A percentile compares a stretch with the other conserved stretches of the same genome.
Evolutionary conservation across 2,329 filamentous ascomycete genomes (phyloP).

Genomic region (Pseudogymnoascus sp.): DNA sequence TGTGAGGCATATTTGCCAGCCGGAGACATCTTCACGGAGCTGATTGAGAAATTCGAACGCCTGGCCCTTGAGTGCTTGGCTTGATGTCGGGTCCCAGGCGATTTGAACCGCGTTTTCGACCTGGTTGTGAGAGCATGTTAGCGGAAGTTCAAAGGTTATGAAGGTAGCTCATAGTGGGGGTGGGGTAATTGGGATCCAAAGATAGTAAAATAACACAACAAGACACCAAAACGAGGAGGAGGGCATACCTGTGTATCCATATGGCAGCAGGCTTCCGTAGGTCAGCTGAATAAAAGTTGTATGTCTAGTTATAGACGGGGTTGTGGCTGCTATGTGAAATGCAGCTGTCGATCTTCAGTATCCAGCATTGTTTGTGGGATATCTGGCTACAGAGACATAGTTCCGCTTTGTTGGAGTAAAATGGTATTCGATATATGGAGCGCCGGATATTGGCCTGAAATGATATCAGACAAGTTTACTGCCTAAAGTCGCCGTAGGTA

Average conservation of each 20-base stretch:
- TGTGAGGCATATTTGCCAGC: constrained; percentile 80
- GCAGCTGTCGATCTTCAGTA: constrained; percentile 9
- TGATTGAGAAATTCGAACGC: constrained; percentile 74
- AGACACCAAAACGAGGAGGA: neutral
- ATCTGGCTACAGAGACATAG: constrained; percentile 6
- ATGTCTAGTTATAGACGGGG: neutral
- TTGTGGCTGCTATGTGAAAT: constrained; percentile 3
- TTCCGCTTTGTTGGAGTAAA: neutral
- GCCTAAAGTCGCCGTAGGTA: neutral
- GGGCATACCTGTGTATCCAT: constrained; percentile 7
- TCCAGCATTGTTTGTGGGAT: constrained; percentile 7
- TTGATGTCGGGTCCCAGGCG: constrained; percentile 72
- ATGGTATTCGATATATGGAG: neutral
- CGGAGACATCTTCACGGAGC: constrained; percentile 70
- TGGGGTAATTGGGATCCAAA: neutral
- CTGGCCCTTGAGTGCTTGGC: constrained; percentile 67
- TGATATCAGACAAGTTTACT: neutral
- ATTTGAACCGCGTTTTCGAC: constrained; percentile 94
- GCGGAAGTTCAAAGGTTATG: neutral
- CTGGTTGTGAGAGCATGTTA: constrained; percentile 39
- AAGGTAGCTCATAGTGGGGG: neutral
- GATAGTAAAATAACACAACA: neutral
- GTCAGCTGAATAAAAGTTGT: constrained; percentile 7
- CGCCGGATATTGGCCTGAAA: neutral
- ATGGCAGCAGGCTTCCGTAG: neutral